Percentiles rank a stretch among this genome's conserved stretches.
Conservation (phyloP, 164 flowering plant genomes). For the Akebia trifoliata region DNA sequence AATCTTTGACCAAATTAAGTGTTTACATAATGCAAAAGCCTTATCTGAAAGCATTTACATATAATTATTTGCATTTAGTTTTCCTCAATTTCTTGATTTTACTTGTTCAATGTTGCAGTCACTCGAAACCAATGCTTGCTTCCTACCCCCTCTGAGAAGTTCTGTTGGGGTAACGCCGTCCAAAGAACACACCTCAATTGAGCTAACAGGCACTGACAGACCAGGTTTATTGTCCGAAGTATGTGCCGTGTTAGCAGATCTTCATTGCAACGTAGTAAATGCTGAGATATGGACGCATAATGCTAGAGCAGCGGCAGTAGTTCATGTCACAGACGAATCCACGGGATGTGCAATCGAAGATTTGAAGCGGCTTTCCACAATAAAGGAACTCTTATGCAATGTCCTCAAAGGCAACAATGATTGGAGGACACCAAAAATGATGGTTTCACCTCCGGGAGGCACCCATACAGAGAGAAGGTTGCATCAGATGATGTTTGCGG, state of each 20-base stretch:
- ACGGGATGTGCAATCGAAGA: constrained; percentile 39
- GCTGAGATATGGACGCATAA: constrained; percentile 68
- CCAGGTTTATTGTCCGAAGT: constrained; percentile 59
- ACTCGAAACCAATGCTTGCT: constrained; percentile 29
- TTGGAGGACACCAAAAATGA: constrained; percentile 19
- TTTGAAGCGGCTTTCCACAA: constrained; percentile 23
- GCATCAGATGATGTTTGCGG: constrained; percentile 56
- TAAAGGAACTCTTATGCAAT: constrained; percentile 33
- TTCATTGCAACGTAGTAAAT: constrained; percentile 41
- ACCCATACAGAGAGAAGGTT: constrained; percentile 37
- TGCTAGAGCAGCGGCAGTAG: constrained; percentile 41
- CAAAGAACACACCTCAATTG: constrained; percentile 41
- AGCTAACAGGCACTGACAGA: constrained; percentile 46
- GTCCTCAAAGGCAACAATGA: constrained; percentile 31
- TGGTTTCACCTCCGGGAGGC: constrained; percentile 19
- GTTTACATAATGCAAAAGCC: no score
- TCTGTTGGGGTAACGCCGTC: constrained; percentile 40
- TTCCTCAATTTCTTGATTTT: no score
- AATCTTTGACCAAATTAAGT: no score
- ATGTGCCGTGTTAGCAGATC: constrained; percentile 46
- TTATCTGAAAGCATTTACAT: no score
- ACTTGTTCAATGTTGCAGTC: no score
- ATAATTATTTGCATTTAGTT: no score
- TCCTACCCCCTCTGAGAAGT: constrained; percentile 18
- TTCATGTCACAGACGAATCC: constrained; percentile 35